phyloP scores from a whole-genome alignment of 2,329 filamentous ascomycete species.

The Xylariaceae sp. region DNA sequence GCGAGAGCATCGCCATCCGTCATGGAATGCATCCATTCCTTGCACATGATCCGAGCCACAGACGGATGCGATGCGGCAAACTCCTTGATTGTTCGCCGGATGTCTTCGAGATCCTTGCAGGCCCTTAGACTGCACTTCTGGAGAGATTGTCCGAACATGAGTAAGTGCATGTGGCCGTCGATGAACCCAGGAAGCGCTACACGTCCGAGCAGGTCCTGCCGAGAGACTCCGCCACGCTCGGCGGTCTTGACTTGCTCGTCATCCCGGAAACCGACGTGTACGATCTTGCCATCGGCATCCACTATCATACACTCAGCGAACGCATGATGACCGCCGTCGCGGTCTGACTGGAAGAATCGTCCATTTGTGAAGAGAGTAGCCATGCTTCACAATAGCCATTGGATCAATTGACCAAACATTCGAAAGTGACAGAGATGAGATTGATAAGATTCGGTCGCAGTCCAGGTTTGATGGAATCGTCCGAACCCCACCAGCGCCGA shows the following conservation, averaged over 20 bases:
- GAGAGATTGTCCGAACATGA: conserved; percentile 50
- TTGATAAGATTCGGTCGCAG: background rate
- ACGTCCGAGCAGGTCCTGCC: conserved; percentile 33
- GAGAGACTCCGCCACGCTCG: conserved; percentile 18
- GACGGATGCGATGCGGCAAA: conserved; percentile 42
- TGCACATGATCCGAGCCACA: conserved; percentile 43
- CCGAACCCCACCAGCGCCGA: conserved; percentile 11
- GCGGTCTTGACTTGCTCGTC: conserved; percentile 27
- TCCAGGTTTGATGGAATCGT: background rate
- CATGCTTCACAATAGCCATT: conserved; percentile 24
- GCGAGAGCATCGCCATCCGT: conserved; percentile 45
- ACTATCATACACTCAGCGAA: conserved; percentile 36
- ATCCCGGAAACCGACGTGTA: conserved; percentile 30
- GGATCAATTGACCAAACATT: too few relatives aligned
- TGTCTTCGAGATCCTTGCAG: conserved; percentile 45
- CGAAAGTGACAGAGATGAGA: background rate
- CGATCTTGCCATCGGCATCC: conserved; percentile 29
- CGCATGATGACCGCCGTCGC: conserved; percentile 17
- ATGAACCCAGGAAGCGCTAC: conserved; percentile 51
- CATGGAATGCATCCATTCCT: conserved; percentile 54
- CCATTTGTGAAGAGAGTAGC: conserved; percentile 53
- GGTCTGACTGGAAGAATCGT: conserved; percentile 52
- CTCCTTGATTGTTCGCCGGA: conserved; percentile 39
- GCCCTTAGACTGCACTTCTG: conserved; percentile 43
- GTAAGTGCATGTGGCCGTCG: conserved; percentile 54